Evolutionary conservation across 2,329 filamentous ascomycete genomes (phyloP), one percentile per base, ranked within the genome.

Genomic region (Penicillium sp.): DNA sequence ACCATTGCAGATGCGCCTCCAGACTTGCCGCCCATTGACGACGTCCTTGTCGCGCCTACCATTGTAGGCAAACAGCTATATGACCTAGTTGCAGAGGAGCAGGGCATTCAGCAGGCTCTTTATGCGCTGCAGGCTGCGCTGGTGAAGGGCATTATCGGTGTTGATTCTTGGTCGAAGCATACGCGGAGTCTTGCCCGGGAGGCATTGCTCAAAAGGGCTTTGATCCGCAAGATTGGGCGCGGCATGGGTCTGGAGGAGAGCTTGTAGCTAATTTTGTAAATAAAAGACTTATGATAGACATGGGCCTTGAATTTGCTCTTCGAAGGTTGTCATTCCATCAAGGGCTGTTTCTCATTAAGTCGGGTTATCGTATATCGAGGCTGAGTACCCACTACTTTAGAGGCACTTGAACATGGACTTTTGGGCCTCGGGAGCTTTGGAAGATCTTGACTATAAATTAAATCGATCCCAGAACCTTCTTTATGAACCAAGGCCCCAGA

Each of bases 31-130:
- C 85, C 87, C 45, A 88, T 97, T 46, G 94, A 99, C 71, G 92
- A 96, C 56, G 82, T 97, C 32, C 80, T 99, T 2, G 91, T 97
- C n/a, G 91, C 92, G 3, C 92, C 93, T 1, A 97, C 91, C 0
- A 88, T 97, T 1, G 94, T 97, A 4, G 91, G 90, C 0, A 92
- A 93, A 61, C 94, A 99, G 78, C 78, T 99, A 21, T 99, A 97
- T 74, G 86, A 87, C 45, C 80, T 95, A 2, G 90, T 92, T 27
- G 91, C 92, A 1, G 94, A 99, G 70, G 93, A 97, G 75, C 83
- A 88, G 61, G 92, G 90, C 2, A 83, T 96, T 45, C 89, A 88
- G 31, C 93, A 97, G 70, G 89, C 91, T 2, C 86, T 97, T 59
- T 96, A 94, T 68, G 87, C 75, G 14, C 67, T 78, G 54, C 79